Evolutionary conservation across 2,329 filamentous ascomycete genomes (phyloP), one percentile per base, ranked within the genome.

Genomic region (Incumbomyces delicatus): DNA sequence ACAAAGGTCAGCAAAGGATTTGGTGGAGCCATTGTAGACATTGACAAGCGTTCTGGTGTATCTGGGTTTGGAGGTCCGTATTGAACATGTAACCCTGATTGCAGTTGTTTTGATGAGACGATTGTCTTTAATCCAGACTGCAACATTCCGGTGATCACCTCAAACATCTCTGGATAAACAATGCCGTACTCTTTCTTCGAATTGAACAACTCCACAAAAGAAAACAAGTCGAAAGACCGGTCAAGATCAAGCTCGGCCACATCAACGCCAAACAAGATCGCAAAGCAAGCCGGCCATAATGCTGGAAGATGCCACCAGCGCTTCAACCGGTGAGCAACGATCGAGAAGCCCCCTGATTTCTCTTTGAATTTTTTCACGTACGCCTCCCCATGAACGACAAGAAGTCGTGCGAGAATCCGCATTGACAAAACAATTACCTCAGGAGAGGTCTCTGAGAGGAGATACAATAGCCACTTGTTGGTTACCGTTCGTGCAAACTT

Each of bases 401-500:
- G 72, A 2, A 95, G 75, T 32, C 88, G 80, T 18, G 87, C 83
- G 18, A 98, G 70, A 44, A 98, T 90, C 59, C 85, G 89, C 55
- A 81, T 77, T 12, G 86, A 87, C 43, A 88, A 76, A 12, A 88
- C 74, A 10, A 95, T 83, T 17, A 94, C 82, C 54, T 88, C 83
- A 5, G 85, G 75, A 49, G 96, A 85, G 51, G 86, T 80, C 61
- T 95, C 89, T 6, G 87, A 87, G 42, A 96, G 74, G 12, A 98
- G 76, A 63, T 95, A 94, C 12, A 98, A 70, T 12, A 95, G 76
- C 89, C 89, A 95, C 83, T 95, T 95, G 57, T 94, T 95, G 17
- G 90, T 95, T 7, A 98, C 90, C 1, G 90, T 94, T 60, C 84
- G 85, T 4, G 88, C 87, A 70, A 98, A 96, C 57, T 88, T 92